A percentile compares a stretch with the other conserved stretches of the same genome.
These are phyloP conservation scores for Xylariaceae sp. DNA, from an alignment of 2,329 filamentous ascomycete species.

Conservation along the genomic window DNA sequence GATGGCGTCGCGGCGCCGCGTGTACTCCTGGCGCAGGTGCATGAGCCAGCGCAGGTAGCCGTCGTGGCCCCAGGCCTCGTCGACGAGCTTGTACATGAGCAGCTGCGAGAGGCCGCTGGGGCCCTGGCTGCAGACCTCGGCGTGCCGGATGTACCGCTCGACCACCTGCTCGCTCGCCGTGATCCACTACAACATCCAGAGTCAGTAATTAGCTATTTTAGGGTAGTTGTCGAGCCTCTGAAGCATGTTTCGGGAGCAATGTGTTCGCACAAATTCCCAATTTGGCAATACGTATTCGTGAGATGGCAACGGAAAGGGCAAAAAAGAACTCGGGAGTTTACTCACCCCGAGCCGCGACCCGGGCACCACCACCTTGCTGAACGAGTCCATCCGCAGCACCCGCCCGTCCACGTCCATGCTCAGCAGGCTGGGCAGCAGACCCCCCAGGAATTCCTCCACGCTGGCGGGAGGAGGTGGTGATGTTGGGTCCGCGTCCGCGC, in stretches of 20 bases:
- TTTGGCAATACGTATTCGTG: no score
- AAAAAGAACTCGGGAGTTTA: no score
- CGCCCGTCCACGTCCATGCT: conserved; percentile 84
- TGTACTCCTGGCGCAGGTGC: conserved; percentile 79
- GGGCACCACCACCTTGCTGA: conserved; percentile 87
- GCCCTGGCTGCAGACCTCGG: conserved; percentile 82
- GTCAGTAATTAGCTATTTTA: no score
- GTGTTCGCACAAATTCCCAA: no score
- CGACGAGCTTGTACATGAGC: conserved; percentile 83
- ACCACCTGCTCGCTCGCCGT: conserved; percentile 84
- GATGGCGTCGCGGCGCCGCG: conserved; percentile 74
- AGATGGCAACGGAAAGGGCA: no score
- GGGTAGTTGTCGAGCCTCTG: no score
- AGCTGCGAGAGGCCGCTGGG: conserved; percentile 85
- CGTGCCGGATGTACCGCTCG: conserved; percentile 79
- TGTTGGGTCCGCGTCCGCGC: neutral
- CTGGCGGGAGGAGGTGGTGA: conserved; percentile 53
- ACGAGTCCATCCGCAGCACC: conserved; percentile 88
- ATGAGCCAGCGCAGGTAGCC: conserved; percentile 92
- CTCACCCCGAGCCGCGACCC: conserved; percentile 80
- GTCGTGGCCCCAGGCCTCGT: conserved; percentile 91
- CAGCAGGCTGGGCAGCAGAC: conserved; percentile 74
- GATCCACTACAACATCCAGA: no score
- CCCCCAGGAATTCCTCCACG: conserved; percentile 72
- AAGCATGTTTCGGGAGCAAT: no score